Evolutionary conservation across 73 alveolate species (phyloP).

Genomic region (Breviolum minutum): DNA sequence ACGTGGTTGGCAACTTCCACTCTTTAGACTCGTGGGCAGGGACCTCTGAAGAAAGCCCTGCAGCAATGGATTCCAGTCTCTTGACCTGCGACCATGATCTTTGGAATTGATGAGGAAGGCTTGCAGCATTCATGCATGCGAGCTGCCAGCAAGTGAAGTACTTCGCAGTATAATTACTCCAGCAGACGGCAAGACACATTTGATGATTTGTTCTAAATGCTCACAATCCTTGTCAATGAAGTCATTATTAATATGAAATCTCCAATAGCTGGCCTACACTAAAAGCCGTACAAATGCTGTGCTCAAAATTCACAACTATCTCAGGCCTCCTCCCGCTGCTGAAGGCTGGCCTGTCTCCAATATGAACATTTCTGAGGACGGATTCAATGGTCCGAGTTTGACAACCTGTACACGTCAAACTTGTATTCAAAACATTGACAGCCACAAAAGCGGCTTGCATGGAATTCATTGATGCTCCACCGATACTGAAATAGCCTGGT

Average conservation of each 20-base stretch:
- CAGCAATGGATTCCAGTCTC: slow-evolving; percentile 55
- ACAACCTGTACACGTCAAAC: not conserved
- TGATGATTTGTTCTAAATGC: too few relatives aligned
- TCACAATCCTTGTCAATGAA: too few relatives aligned
- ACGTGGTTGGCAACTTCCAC: not conserved
- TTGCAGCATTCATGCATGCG: too few relatives aligned
- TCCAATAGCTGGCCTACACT: not conserved
- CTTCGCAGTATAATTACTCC: too few relatives aligned
- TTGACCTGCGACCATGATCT: not conserved
- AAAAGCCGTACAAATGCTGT: not conserved
- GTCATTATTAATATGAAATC: not conserved
- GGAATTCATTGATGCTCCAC: not conserved
- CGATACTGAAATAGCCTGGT: slow-evolving; percentile 13
- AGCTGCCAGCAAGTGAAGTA: too few relatives aligned
- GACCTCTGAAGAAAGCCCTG: slow-evolving; percentile 25
- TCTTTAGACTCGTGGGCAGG: not conserved
- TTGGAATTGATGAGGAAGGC: too few relatives aligned
- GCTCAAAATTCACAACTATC: not conserved
- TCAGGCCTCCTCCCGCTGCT: slow-evolving; percentile 67
- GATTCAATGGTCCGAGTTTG: too few relatives aligned
- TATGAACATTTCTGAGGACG: too few relatives aligned
- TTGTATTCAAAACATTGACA: too few relatives aligned
- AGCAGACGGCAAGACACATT: not conserved
- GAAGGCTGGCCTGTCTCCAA: slow-evolving; percentile 30
- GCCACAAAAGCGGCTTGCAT: not conserved